phyloP scores from a whole-genome alignment of 192 early-diverging fungal species.

The Mortierella claussenii region DNA sequence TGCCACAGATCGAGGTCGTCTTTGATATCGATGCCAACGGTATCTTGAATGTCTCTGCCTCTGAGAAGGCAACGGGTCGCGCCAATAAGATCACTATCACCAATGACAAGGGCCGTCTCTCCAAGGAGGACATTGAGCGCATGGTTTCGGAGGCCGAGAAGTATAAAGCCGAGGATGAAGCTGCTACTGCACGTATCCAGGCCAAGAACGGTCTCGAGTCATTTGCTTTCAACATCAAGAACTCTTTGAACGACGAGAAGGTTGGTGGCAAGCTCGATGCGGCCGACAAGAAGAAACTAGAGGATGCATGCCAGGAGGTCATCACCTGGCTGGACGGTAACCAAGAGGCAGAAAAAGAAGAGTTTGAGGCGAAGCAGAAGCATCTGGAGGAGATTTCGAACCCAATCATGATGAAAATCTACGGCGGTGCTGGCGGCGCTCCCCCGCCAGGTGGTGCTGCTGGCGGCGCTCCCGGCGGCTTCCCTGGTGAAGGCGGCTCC shows the following conservation, averaged over 20 bases:
- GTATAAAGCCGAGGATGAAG: conserved; percentile 96
- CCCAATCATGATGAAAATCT: conserved; percentile 97
- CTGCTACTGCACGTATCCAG: conserved; percentile 83
- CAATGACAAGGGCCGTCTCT: conserved; percentile 96
- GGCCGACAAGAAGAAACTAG: conserved; percentile 88
- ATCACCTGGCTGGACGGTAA: conserved; percentile 93
- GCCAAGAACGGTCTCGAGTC: conserved; percentile 91
- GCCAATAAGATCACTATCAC: conserved; percentile 97
- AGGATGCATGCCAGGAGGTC: conserved; percentile 84
- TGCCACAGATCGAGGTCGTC: conserved; percentile 94
- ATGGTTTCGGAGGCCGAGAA: conserved; percentile 93
- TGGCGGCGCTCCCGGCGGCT: conserved; percentile 75
- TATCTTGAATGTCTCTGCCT: conserved; percentile 90
- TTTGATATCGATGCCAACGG: conserved; percentile 97
- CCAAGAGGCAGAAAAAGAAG: conserved; percentile 94
- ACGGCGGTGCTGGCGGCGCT: conserved; percentile 77
- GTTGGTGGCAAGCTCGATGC: conserved; percentile 79
- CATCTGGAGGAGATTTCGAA: conserved; percentile 92
- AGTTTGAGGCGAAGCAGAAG: conserved; percentile 93
- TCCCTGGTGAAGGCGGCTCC: conserved; percentile 56
- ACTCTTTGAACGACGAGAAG: conserved; percentile 82
- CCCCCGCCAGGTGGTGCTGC: conserved; percentile 70
- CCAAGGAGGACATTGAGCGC: conserved; percentile 97
- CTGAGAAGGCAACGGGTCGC: conserved; percentile 90
- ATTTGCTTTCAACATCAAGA: conserved; percentile 86